Base-by-base conservation (phyloP, 140 eudicot genomes). In the Senecio squalidus region DNA sequence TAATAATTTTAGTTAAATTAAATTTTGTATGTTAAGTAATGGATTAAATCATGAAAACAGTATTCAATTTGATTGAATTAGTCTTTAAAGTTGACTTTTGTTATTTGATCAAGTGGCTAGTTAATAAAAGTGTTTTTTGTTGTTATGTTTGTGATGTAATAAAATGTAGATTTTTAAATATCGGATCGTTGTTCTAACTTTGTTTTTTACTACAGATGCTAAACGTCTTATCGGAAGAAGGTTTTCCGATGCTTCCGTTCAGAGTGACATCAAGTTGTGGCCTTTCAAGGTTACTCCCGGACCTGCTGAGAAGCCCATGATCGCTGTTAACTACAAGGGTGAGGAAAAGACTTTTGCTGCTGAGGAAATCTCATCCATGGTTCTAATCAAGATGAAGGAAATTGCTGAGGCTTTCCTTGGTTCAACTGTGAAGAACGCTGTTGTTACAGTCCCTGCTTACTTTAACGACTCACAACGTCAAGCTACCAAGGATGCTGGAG, bases 401-500 rank as follows among this genome's bases (percentile, higher is more conserved):
- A 80, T 72, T 1, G 83, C 83, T 0, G 86, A 80, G 29, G 77
- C 86, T 1, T 80, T 74, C 66, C 75, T 80, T 17, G 87, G 87
- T n/a, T 45, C 77, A 29, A 60, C 82, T 0, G 78, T 81, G 1
- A 81, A 81, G 36, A 76, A 81, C 21, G 88, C 88, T 3, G 83
- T 81, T 3, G 83, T 81, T 21, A 81, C 88, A 41, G 83, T 77
- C 4, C 88, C 88, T 27, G 88, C 88, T 9, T 81, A 80, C 66
- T 80, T 80, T 9, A 80, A 80, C 15, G 86, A 80, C 52, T 80
- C 86, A 20, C 86, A 80, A 27, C 79, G 83, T 28, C 86, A 80
- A 28, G 88, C 88, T 3, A 81, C 88, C 4, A 81, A 81, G 56
- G 88, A 81, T 16, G 88, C 88, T 2, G 88, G 88, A 29, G 83